Percentiles rank a stretch among this genome's conserved stretches.
phyloP scores from a whole-genome alignment of 176 grass and related monocot genomes.

The Otatea glauca region DNA sequence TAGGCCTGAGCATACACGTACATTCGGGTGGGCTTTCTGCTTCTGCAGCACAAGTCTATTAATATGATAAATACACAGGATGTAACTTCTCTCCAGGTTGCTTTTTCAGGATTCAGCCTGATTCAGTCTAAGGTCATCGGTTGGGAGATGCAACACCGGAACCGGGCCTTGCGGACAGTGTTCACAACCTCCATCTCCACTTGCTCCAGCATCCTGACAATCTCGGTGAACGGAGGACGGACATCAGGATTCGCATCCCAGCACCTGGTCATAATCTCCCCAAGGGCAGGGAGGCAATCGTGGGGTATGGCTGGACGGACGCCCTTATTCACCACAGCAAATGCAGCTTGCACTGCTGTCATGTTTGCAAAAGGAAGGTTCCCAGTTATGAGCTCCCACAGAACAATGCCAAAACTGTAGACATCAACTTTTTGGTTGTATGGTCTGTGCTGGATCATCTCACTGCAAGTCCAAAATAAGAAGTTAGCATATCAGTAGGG shows the following conservation, averaged over 20 bases:
- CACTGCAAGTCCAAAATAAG: constrained; percentile 42
- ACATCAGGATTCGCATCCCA: constrained; percentile 59
- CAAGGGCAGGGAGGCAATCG: constrained; percentile 62
- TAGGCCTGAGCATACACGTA: constrained; percentile 22
- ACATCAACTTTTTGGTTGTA: constrained; percentile 72
- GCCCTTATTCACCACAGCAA: constrained; percentile 67
- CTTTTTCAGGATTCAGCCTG: constrained; percentile 27
- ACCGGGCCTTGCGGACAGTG: constrained; percentile 57
- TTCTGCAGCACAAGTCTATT: constrained; percentile 42
- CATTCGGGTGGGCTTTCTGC: constrained; percentile 37
- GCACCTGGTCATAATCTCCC: constrained; percentile 65
- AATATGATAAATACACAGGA: constrained; percentile 57
- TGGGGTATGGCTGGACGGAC: constrained; percentile 61
- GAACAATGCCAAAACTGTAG: constrained; percentile 67
- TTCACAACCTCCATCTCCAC: constrained; percentile 57
- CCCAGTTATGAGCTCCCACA: constrained; percentile 66
- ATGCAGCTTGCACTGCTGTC: constrained; percentile 66
- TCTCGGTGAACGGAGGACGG: constrained; percentile 49
- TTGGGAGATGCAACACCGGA: constrained; percentile 60
- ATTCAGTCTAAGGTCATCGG: constrained; percentile 60
- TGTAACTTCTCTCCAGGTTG: constrained; percentile 42
- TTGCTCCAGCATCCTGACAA: constrained; percentile 62
- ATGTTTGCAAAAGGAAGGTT: constrained; percentile 57
- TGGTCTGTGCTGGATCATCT: constrained; percentile 70
- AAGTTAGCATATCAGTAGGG: constrained; percentile 19